These are phyloP conservation scores for Neoarthrinium moseri DNA, from an alignment of 2,329 filamentous ascomycete genomes.

Conservation along the genomic window DNA sequence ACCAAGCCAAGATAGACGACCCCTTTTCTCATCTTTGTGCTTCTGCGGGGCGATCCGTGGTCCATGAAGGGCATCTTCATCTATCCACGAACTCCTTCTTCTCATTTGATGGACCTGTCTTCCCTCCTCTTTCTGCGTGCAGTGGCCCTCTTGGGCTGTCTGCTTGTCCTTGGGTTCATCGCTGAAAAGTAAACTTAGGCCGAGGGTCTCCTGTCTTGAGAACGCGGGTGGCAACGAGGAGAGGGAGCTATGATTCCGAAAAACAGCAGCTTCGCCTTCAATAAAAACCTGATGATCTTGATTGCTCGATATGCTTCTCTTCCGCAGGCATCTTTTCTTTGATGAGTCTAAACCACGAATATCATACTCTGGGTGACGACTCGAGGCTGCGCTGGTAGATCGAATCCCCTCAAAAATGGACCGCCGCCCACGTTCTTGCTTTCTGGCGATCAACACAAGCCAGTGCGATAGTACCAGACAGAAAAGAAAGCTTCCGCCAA, in stretches of 20 bases:
- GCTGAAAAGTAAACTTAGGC: slow-evolving; percentile 3
- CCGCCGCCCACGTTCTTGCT: too few species aligned
- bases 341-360: too few species aligned
- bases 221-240: slow-evolving; percentile 22
- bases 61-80: slow-evolving; percentile 51
- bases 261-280: too few species aligned
- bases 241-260: slow-evolving; percentile 9
- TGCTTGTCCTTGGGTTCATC: slow-evolving; percentile 4
- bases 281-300: too few species aligned
- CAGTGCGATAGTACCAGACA: slow-evolving; percentile 40
- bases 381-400: too few species aligned
- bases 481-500: slow-evolving; percentile 46
- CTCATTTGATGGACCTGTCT: slow-evolving; percentile 22
- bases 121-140: slow-evolving; percentile 24
- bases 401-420: too few species aligned
- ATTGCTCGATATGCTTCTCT: too few species aligned
- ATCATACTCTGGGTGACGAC: too few species aligned
- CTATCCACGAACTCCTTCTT: slow-evolving; percentile 42
- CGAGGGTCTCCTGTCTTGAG: slow-evolving; percentile 17
- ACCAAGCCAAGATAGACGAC: slow-evolving; percentile 1
- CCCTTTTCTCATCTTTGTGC: slow-evolving; percentile 10
- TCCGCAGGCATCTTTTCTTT: too few species aligned
- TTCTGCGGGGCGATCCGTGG: slow-evolving; percentile 35
- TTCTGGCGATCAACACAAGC: too few species aligned
- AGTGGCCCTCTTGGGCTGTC: too few species aligned